These are phyloP conservation scores for Exophiala xenobiotica DNA, from an alignment of 2,329 filamentous ascomycete species.

Conservation along the genomic window DNA sequence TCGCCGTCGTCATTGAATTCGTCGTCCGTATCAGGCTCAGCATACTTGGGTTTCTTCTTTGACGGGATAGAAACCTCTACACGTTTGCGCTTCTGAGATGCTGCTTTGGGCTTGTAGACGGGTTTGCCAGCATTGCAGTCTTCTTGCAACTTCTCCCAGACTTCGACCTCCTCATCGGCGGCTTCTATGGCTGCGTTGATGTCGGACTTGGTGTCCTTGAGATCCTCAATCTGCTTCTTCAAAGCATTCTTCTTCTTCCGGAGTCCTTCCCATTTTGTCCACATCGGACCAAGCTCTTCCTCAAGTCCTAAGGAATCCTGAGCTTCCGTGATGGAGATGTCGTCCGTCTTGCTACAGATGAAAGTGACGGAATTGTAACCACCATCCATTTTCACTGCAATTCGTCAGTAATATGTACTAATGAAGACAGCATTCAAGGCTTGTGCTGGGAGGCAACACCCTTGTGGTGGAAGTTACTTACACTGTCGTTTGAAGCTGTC, in stretches of 20 bases:
- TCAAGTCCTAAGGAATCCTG: slow-evolving; percentile 41
- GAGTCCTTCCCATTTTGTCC: slow-evolving; percentile 24
- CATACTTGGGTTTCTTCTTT: slow-evolving; percentile 11
- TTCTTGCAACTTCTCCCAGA: slow-evolving; percentile 45
- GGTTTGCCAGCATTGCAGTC: slow-evolving; percentile 42
- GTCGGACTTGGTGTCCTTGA: slow-evolving; percentile 52
- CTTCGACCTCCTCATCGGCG: slow-evolving; percentile 45
- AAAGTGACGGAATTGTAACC: slow-evolving; percentile 57
- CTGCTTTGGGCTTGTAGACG: slow-evolving; percentile 39
- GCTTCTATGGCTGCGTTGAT: slow-evolving; percentile 38
- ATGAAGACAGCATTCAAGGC: too few species aligned
- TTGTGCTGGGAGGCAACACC: too few species aligned
- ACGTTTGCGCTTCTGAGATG: slow-evolving; percentile 45
- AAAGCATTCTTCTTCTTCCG: slow-evolving; percentile 43
- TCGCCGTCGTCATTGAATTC: slow-evolving; percentile 34
- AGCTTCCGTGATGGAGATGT: slow-evolving; percentile 54
- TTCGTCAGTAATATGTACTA: too few species aligned
- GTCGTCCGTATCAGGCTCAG: slow-evolving; percentile 29
- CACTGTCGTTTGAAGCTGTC: slow-evolving; percentile 58
- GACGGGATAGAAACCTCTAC: background rate
- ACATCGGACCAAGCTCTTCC: slow-evolving; percentile 33
- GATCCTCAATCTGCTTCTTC: slow-evolving; percentile 64
- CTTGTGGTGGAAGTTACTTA: too few species aligned
- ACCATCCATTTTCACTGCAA: slow-evolving; percentile 61
- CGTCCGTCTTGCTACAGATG: slow-evolving; percentile 64